These are phyloP conservation scores for Eimeria praecox DNA, from an alignment of 169 alveolate genomes.

Conservation along the genomic window DNA sequence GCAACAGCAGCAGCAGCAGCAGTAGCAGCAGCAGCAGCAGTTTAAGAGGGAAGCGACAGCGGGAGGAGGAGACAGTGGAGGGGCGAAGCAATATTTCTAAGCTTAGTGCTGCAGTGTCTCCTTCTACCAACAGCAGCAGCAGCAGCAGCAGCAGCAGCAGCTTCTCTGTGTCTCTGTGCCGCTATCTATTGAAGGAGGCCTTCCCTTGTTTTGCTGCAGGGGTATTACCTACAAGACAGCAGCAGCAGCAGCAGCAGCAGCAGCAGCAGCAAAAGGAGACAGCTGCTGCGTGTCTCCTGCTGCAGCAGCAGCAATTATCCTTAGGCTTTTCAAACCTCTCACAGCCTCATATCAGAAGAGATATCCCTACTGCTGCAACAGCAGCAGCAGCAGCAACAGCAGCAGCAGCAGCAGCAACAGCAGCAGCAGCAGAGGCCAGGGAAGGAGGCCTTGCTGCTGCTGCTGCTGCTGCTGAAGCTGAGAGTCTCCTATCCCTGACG, in stretches of 20 bases:
- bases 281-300: constrained; percentile 16
- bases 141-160: constrained; percentile 41
- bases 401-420: neutral
- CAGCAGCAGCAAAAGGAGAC: constrained; percentile 19
- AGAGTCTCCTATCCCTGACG: neutral
- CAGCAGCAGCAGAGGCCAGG: neutral
- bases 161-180: neutral
- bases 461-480: neutral
- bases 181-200: neutral
- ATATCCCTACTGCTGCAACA: neutral
- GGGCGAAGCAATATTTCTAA: neutral
- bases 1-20: constrained; percentile 17
- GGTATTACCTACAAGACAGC: neutral
- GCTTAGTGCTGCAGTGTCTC: neutral
- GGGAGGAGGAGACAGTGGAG: neutral
- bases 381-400: neutral
- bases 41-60: neutral
- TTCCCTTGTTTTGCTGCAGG: neutral
- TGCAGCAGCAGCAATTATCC: neutral
- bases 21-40: constrained; percentile 45
- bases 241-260: constrained; percentile 16
- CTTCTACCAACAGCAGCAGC: constrained; percentile 3
- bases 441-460: neutral
- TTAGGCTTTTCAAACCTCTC: neutral
- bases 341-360: neutral